phyloP scores from a whole-genome alignment of 106 monocot species.

The Alisma plantagoaquatica region DNA sequence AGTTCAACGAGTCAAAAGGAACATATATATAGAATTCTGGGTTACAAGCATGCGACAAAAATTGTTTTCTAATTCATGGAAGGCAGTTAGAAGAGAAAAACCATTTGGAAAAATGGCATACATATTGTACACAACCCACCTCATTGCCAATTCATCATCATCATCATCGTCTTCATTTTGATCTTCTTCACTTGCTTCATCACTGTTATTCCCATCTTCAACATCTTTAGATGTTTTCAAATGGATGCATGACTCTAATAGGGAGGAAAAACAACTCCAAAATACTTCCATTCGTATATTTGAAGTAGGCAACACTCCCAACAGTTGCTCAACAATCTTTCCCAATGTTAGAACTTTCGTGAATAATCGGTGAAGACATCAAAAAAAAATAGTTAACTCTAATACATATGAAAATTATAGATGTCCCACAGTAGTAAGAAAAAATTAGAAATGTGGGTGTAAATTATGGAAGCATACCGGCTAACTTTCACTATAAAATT shows the following conservation, averaged over 20 bases:
- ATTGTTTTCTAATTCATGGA: too few relatives aligned
- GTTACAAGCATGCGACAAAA: too few relatives aligned
- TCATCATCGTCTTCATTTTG: constrained; percentile 25
- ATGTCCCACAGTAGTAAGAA: background rate
- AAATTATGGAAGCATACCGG: constrained; percentile 28
- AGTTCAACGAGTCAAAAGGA: too few relatives aligned
- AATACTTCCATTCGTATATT: constrained; percentile 19
- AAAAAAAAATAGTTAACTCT: background rate
- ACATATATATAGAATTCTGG: too few relatives aligned
- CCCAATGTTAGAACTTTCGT: constrained; percentile 48
- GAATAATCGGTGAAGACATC: too few relatives aligned
- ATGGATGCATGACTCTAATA: constrained; percentile 45
- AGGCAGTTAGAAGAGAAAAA: background rate
- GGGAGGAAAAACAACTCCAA: constrained; percentile 37
- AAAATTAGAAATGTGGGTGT: background rate
- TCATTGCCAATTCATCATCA: constrained; percentile 28
- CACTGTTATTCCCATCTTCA: constrained; percentile 3
- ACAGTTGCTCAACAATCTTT: constrained; percentile 39
- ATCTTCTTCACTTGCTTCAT: constrained; percentile 16
- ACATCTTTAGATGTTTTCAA: constrained; percentile 37
- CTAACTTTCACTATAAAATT: constrained; percentile 57
- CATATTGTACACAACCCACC: constrained; percentile 9
- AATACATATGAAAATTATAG: background rate
- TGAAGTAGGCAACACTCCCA: constrained; percentile 12
- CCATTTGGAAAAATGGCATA: background rate